Evolutionary conservation across 176 grass and related monocot genomes (phyloP), one percentile per base, ranked within the genome.

Genomic region (Lolium rigidum): DNA sequence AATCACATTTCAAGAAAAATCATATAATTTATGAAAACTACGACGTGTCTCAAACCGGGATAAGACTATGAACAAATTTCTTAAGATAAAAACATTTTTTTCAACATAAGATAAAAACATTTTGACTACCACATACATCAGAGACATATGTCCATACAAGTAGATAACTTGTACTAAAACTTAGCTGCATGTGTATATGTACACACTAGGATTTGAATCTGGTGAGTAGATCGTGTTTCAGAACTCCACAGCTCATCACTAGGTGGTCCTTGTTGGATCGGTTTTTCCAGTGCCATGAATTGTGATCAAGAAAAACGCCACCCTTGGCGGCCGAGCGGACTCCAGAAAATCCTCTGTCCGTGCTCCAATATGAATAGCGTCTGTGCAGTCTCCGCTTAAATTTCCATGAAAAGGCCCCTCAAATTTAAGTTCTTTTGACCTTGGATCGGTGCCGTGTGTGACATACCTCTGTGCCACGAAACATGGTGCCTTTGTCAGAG

Each of bases 371-470:
- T 81, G 38, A 89, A 59, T 11, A 7, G 58, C 31, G 7, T 51
- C 26, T 77, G 5, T 39, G 17, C 12, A 49, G 14, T 81, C 77
- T 9, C 20, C 51, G 46, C 16, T 47, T 9, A 58, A 11, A n/a
- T 47, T 65, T 35, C n/a, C 50, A 50, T 75, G 20, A 8, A 28
- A 16, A 71, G 71, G 72, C 1, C 78, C 26, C 4, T 76, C 61
- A 11, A 39, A 77, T 35, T 41, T 31, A 80, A 49, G 47, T 13
- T 47, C 24, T 55, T 79, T 87, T 83, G 84, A 87, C 66, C 49
- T 26, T 26, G 13, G 74, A 65, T 73, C 18, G 35, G 0, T 1
- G 59, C 9, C 28, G 76, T 21, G 70, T 41, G 74, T 67, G 31
- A 4, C 41, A 76, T 21, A 35, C 21, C 71, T 50, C 52, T 3